These are phyloP conservation scores for Harrya chromipes DNA, from an alignment of 768 basidiomycete genomes.

Conservation along the genomic window DNA sequence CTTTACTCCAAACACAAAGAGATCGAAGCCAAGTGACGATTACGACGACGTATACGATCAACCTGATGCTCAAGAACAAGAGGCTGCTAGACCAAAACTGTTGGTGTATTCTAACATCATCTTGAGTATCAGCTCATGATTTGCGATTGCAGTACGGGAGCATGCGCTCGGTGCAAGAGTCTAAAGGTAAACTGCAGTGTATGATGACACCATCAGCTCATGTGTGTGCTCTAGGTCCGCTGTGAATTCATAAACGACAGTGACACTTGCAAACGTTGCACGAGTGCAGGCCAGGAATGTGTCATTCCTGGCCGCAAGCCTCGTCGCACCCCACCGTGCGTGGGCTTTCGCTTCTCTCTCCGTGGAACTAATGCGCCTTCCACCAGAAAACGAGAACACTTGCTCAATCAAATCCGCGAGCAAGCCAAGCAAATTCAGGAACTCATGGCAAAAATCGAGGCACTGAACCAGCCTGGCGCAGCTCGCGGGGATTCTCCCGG, in stretches of 20 bases:
- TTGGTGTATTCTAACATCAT: conserved; percentile 8
- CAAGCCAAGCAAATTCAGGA: conserved; percentile 72
- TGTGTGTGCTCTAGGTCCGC: conserved; percentile 48
- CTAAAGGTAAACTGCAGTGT: conserved; percentile 37
- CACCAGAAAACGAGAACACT: conserved; percentile 71
- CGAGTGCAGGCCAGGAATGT: conserved; percentile 69
- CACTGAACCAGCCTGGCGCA: conserved; percentile 32
- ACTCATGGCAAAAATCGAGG: conserved; percentile 67
- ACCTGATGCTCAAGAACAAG: conserved; percentile 23
- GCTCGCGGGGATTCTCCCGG: conserved; percentile 36
- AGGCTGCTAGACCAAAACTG: conserved; percentile 20
- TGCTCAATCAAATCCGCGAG: conserved; percentile 72
- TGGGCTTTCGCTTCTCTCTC: conserved; percentile 2
- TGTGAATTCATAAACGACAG: conserved; percentile 73
- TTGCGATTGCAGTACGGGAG: conserved; percentile 42
- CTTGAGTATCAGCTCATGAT: neutral
- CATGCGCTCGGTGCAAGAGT: conserved; percentile 69
- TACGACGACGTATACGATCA: conserved; percentile 13
- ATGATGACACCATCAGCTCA: neutral
- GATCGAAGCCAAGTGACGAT: conserved; percentile 21
- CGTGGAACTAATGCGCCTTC: neutral
- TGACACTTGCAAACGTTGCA: conserved; percentile 74
- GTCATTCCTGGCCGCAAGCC: conserved; percentile 83
- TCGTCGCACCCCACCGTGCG: conserved; percentile 75
- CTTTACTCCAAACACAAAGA: conserved; percentile 12